Evolutionary conservation across 306 rosid species (phyloP), one percentile per base, ranked within the genome.

Genomic region (Prunus padus): DNA sequence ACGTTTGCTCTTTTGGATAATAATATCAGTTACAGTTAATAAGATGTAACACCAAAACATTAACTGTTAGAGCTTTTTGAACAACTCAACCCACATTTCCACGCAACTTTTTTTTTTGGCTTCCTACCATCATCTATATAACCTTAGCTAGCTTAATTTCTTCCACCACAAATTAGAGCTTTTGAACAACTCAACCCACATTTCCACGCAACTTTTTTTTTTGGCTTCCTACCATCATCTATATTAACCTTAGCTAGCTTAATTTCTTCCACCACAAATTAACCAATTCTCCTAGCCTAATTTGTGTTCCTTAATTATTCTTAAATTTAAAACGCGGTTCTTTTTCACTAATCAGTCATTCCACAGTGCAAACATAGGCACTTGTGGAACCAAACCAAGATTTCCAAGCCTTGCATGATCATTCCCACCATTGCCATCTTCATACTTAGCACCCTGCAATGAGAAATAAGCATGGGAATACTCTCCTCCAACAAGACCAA

Each of bases 351-450:
- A 65, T 77, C 80, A 86, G 65, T 88, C 96, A 70, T 88, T 90
- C 97, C 97, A 92, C 73, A 95, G 73, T 44, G 97, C 96, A 87
- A 95, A 95, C 90, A 89, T 77, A 1, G 97, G 92, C 72, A 81
- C 92, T 74, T 84, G 92, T 82, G 88, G 93, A 85, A 79, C 96
- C 84, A 92, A 67, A 37, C 85, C 92, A 69, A 85, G 76, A 77
- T 57, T 87, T 37, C 88, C 93, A 54, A 84, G 56, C 79, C 89
- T 74, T 77, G 76, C 63, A 51, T 81, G 79, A 18, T 89, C 93
- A 69, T 69, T 71, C 28, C 81, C 93, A 67, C 72, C 87, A 83
- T 73, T 85, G 31, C 87, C 89, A 72, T 83, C 86, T 70, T 87
- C 92, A 83, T 67, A 91, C 71, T 91, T 93, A 18, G 80, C 80